Evolutionary conservation across 345 rosid species (phyloP), one percentile per base, ranked within the genome.

Genomic region (Ceriops zippeliana): DNA sequence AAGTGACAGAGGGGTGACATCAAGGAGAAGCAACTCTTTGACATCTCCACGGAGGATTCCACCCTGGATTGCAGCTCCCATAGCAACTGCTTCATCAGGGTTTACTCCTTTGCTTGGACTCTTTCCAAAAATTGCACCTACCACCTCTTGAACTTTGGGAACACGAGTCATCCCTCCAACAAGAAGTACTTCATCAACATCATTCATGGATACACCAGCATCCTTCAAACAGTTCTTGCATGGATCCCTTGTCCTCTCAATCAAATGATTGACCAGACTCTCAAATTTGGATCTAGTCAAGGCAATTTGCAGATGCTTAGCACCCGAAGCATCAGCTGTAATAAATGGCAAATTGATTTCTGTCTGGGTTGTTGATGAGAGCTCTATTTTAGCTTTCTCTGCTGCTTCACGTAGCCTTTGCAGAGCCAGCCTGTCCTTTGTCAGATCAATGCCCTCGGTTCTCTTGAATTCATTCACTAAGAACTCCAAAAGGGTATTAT

Each of bases 371-470:
- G 81, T 78, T 32, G 81, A 78, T 17, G 81, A 78, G 27, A 78
- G 81, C 57, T 78, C 81, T 19, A 78, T 78, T 75, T 78, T 78
- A 58, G 81, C 81, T 68, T 78, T 78, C 69, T 78, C 81, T 5
- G 81, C 81, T 27, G 81, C 81, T 70, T 78, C 81, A 1, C 81
- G 75, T 31, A 78, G 75, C 75, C 81, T 70, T 61, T 78, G 81
- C 58, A 78, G 59, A 52, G 81, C 81, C 6, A 78, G 75, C 72
- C 62, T 74, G 62, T 78, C 81, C 62, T 78, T 73, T 30, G 78
- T 46, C n/a, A 78, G 81, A 70, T 78, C 81, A 53, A 78, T 74
- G 7, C 68, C 61, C 2, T 78, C 81, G 6, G 75, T 74, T 63
- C 59, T 70, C 75, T 28, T 78, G 35, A 74, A 78, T 52, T 78